Percentiles rank a stretch among this genome's conserved stretches.
Conservation (phyloP, 768 basidiomycete genomes). For the Strobilomyces dryophilus region DNA sequence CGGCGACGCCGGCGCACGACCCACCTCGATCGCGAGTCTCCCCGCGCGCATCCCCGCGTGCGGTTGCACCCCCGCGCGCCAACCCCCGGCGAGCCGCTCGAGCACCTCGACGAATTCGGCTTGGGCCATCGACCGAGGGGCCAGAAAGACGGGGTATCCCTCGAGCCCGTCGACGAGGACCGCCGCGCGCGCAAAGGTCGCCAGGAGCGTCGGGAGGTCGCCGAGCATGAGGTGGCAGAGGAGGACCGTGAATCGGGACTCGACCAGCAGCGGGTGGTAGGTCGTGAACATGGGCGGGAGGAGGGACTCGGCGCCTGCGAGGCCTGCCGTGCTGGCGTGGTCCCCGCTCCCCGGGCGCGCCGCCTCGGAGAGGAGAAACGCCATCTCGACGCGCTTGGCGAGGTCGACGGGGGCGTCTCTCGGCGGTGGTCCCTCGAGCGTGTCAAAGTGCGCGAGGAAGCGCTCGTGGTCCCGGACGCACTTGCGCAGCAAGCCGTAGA, state of each 20-base stretch:
- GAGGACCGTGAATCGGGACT: constrained; percentile 79
- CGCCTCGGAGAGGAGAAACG: constrained; percentile 65
- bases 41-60: constrained; percentile 43
- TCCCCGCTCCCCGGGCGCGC: constrained; percentile 61
- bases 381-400: constrained; percentile 55
- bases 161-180: constrained; percentile 76
- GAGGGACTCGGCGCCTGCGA: constrained; percentile 35
- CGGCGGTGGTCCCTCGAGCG: constrained; percentile 45
- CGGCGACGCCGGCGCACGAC: constrained; percentile 9
- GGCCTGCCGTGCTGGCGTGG: constrained; percentile 34
- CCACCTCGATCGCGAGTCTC: constrained; percentile 42
- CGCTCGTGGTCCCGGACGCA: constrained; percentile 81
- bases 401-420: constrained; percentile 32
- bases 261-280: constrained; percentile 86
- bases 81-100: constrained; percentile 74
- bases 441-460: constrained; percentile 80
- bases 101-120: constrained; percentile 85
- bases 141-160: constrained; percentile 84
- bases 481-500: constrained; percentile 61
- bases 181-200: constrained; percentile 63
- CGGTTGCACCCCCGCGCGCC: constrained; percentile 61
- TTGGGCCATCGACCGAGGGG: constrained; percentile 85
- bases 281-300: constrained; percentile 71
- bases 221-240: constrained; percentile 75
- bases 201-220: constrained; percentile 59